Conservation (phyloP, 768 basidiomycete genomes). For the Suillus bovinus region DNA sequence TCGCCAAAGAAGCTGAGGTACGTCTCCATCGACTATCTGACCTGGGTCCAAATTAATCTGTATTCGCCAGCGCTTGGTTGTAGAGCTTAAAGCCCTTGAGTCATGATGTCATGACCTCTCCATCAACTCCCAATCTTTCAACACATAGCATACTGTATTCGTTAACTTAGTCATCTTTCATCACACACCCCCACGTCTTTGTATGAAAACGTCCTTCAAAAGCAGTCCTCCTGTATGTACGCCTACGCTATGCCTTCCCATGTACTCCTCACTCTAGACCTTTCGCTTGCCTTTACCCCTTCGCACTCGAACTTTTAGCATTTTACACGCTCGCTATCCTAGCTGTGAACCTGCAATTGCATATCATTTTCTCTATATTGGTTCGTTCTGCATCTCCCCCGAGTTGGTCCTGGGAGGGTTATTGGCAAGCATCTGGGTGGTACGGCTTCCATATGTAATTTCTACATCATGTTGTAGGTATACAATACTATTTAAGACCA, state of each 20-base stretch:
- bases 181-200: conserved; percentile 24
- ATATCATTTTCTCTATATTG: conserved; percentile 1
- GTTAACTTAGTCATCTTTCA: conserved; percentile 22
- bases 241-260: conserved; percentile 21
- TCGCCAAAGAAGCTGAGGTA: conserved; percentile 61
- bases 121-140: conserved; percentile 11
- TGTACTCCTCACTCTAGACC: conserved; percentile 7
- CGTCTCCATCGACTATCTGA: conserved; percentile 15
- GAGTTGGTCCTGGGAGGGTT: background rate
- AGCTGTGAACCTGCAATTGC: conserved; percentile 18
- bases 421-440: conserved; percentile 5
- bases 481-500: conserved; percentile 1
- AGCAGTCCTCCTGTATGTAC: conserved; percentile 34
- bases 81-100: conserved; percentile 56
- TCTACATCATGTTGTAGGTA: conserved; percentile 13
- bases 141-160: conserved; percentile 29
- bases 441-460: conserved; percentile 14
- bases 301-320: conserved; percentile 26
- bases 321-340: conserved; percentile 26
- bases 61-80: conserved; percentile 56
- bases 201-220: conserved; percentile 27
- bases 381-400: conserved; percentile 5
- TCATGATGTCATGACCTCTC: conserved; percentile 21
- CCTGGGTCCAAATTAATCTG: conserved; percentile 4
- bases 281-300: background rate